These are phyloP conservation scores for Aspergillus fischeri DNA, from an alignment of 2,329 filamentous ascomycete genomes.

Conservation along the genomic window DNA sequence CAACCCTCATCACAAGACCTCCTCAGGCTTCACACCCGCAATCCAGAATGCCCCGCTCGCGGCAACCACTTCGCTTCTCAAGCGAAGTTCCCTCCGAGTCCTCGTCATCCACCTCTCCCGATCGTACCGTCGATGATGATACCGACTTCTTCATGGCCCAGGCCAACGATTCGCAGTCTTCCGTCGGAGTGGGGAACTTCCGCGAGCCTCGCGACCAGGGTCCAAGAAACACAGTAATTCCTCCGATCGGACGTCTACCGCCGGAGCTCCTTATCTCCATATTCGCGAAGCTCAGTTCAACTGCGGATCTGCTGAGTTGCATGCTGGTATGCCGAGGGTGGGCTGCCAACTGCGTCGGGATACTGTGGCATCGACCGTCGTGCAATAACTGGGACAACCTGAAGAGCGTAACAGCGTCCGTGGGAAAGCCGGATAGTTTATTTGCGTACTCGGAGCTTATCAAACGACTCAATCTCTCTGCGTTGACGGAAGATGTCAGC, in stretches of 20 bases:
- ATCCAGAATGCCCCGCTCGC: slow-evolving; percentile 34
- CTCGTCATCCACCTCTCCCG: slow-evolving; percentile 44
- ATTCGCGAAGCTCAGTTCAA: slow-evolving; percentile 75
- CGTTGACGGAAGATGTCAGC: slow-evolving; percentile 70
- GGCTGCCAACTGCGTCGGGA: slow-evolving; percentile 86
- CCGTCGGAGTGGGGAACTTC: slow-evolving; percentile 74
- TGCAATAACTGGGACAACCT: slow-evolving; percentile 85
- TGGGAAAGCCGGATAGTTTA: slow-evolving; percentile 68
- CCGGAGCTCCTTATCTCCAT: slow-evolving; percentile 93
- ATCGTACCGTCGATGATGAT: slow-evolving; percentile 71
- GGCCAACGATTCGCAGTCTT: slow-evolving; percentile 86
- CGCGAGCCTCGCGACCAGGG: slow-evolving; percentile 68
- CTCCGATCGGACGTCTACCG: slow-evolving; percentile 76
- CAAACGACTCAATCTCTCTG: slow-evolving; percentile 84
- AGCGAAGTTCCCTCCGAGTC: slow-evolving; percentile 41
- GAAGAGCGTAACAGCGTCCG: slow-evolving; percentile 72
- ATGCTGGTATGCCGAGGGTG: slow-evolving; percentile 94
- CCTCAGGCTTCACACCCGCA: background rate
- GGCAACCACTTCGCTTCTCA: slow-evolving; percentile 33
- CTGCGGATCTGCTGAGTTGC: slow-evolving; percentile 75
- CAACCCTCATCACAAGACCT: background rate
- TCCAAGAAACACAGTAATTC: slow-evolving; percentile 28
- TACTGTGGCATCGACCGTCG: slow-evolving; percentile 90
- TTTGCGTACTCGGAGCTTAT: slow-evolving; percentile 89
- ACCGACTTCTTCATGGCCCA: slow-evolving; percentile 86